phyloP scores from a whole-genome alignment of 129 eudicot species.

The Flaveria ramosissima region DNA sequence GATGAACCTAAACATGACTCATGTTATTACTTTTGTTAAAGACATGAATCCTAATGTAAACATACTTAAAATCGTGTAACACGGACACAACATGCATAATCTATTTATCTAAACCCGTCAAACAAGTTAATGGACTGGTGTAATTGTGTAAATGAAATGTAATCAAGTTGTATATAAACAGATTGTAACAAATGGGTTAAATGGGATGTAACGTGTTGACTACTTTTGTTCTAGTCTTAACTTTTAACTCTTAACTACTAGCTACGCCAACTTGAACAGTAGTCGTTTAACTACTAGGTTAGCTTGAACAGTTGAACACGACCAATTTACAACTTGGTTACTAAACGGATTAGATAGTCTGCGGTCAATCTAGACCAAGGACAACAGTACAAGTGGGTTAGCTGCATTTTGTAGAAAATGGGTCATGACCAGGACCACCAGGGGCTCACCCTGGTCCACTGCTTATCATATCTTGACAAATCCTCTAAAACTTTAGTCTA shows the following conservation, averaged over 20 bases:
- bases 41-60: too few species aligned
- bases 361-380: background rate
- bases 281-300: too few species aligned
- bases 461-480: slow-evolving; percentile 17
- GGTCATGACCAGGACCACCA: slow-evolving; percentile 30
- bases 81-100: background rate
- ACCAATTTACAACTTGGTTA: background rate
- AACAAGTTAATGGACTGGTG: background rate
- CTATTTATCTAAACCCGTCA: background rate
- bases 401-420: slow-evolving; percentile 6
- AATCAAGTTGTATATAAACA: background rate
- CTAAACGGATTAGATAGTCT: background rate
- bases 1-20: background rate
- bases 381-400: background rate
- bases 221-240: too few species aligned
- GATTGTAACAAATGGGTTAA: background rate
- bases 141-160: background rate
- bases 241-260: too few species aligned
- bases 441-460: slow-evolving; percentile 17
- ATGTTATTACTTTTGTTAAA: too few species aligned
- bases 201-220: too few species aligned
- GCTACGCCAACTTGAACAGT: too few species aligned
- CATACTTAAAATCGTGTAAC: background rate
- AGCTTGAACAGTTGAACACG: too few species aligned
- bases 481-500: slow-evolving; percentile 18